Percentiles rank a stretch among this genome's conserved stretches.
Conservation (phyloP, 2,329 filamentous ascomycete species). For the Colletotrichum godetiae region DNA sequence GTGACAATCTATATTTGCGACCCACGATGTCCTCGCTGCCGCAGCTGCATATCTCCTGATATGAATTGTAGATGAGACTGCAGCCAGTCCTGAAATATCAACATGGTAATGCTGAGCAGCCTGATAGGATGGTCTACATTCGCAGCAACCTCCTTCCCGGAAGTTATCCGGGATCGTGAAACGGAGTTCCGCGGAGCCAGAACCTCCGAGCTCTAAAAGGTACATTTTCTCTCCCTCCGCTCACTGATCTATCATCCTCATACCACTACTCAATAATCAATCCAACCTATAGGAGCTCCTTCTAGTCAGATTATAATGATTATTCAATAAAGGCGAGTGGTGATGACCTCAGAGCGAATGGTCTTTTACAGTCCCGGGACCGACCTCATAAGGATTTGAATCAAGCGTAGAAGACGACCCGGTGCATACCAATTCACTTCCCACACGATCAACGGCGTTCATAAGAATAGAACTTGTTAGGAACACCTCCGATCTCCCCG, state of each 20-base stretch:
- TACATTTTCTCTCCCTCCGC: background rate
- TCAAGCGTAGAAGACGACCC: background rate
- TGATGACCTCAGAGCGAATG: background rate
- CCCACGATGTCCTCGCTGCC: too few relatives aligned
- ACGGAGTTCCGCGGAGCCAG: background rate
- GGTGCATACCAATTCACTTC: fast-evolving
- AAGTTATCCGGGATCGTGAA: background rate
- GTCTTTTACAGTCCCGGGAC: too few relatives aligned
- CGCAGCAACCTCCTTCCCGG: background rate
- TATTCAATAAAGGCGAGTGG: background rate
- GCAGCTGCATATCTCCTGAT: background rate
- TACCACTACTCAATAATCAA: background rate
- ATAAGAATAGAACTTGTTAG: background rate
- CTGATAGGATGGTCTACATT: background rate
- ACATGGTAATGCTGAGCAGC: too few relatives aligned
- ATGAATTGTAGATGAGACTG: background rate
- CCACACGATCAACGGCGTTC: background rate
- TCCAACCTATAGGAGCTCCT: fast-evolving
- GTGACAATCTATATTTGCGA: too few relatives aligned
- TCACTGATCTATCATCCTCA: background rate
- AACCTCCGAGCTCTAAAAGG: background rate
- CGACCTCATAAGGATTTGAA: background rate
- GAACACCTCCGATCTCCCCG: background rate
- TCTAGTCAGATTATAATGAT: background rate
- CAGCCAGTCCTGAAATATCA: background rate